Percentiles rank a stretch among this genome's conserved stretches.
phyloP scores from a whole-genome alignment of 1,284 basidiomycete genomes.

The Cryptococcus sp. region DNA sequence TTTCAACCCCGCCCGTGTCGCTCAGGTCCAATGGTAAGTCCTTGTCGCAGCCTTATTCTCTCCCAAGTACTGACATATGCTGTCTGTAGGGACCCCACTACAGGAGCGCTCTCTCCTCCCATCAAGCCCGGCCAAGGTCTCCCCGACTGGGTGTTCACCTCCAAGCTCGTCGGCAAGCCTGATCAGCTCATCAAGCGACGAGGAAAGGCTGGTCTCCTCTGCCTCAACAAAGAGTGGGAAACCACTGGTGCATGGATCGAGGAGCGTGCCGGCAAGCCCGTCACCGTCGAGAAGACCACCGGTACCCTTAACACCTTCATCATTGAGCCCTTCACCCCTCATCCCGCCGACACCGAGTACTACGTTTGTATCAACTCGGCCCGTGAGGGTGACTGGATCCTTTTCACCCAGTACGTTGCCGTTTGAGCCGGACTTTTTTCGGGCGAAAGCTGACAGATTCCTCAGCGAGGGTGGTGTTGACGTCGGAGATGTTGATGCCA shows the following conservation, averaged over 20 bases:
- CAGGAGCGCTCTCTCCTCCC: conserved; percentile 69
- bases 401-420: conserved; percentile 77
- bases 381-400: conserved; percentile 92
- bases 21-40: conserved; percentile 54
- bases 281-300: conserved; percentile 89
- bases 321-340: conserved; percentile 96
- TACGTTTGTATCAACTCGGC: conserved; percentile 98
- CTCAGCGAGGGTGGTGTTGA: conserved; percentile 89
- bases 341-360: conserved; percentile 91
- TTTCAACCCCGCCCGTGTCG: conserved; percentile 52
- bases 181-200: conserved; percentile 99
- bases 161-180: conserved; percentile 89
- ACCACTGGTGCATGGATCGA: conserved; percentile 85
- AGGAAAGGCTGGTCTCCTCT: conserved; percentile 94
- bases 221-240: conserved; percentile 90
- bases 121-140: conserved; percentile 67
- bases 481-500: conserved; percentile 97
- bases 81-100: conserved; percentile 72
- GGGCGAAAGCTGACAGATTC: conserved; percentile 5
- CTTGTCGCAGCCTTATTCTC: neutral
- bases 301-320: conserved; percentile 98
- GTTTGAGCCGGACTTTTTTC: too few species aligned
- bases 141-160: conserved; percentile 79
- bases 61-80: neutral
- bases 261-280: conserved; percentile 88